Evolutionary conservation across 2,329 filamentous ascomycete genomes (phyloP).

Genomic region (Monosporascus sp.): DNA sequence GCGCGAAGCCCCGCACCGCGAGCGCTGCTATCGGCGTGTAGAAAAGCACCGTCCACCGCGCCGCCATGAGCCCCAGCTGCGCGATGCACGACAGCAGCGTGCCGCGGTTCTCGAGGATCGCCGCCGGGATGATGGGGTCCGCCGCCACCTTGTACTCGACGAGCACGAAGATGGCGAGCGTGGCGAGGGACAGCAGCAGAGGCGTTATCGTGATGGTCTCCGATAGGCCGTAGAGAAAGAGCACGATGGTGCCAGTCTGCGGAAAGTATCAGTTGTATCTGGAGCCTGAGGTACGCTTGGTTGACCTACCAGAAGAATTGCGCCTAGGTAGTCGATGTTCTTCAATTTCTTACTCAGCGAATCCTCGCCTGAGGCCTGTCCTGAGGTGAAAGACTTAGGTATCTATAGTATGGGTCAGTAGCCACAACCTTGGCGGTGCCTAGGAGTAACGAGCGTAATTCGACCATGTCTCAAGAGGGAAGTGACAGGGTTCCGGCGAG

Average conservation of each 20-base stretch:
- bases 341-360: slow-evolving; percentile 50
- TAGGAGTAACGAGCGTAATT: too few species aligned
- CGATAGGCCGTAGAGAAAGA: slow-evolving; percentile 68
- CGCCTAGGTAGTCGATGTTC: slow-evolving; percentile 70
- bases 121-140: slow-evolving; percentile 71
- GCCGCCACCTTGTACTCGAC: slow-evolving; percentile 59
- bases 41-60: slow-evolving; percentile 75
- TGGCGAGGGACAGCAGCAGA: slow-evolving; percentile 51
- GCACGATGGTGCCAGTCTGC: slow-evolving; percentile 58
- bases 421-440: too few species aligned
- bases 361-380: slow-evolving; percentile 32
- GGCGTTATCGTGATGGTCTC: slow-evolving; percentile 54
- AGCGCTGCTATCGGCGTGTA: slow-evolving; percentile 77
- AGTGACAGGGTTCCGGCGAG: too few species aligned
- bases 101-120: slow-evolving; percentile 63
- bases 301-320: slow-evolving; percentile 53
- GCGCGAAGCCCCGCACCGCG: slow-evolving; percentile 64
- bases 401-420: slow-evolving; percentile 31
- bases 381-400: slow-evolving; percentile 37
- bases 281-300: not conserved
- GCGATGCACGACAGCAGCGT: slow-evolving; percentile 69
- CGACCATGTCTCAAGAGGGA: too few species aligned
- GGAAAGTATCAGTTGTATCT: slow-evolving; percentile 1
- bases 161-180: slow-evolving; percentile 49
- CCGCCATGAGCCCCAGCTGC: slow-evolving; percentile 73